These are phyloP conservation scores for Neofusicoccum sp. DNA, from an alignment of 2,329 filamentous ascomycete species.

Conservation along the genomic window DNA sequence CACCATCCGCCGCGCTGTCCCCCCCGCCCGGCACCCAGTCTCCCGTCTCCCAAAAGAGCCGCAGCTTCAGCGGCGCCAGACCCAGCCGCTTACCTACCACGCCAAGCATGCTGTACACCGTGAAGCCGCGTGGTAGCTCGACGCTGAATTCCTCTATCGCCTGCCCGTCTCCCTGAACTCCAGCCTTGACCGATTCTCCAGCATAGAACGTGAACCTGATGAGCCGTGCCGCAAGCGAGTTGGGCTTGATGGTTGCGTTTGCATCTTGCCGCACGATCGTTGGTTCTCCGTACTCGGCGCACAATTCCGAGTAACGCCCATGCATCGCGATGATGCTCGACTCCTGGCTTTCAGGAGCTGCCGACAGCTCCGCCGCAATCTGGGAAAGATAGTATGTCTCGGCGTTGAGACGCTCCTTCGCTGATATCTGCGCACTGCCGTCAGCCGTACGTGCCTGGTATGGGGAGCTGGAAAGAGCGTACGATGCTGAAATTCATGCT, in stretches of 20 bases:
- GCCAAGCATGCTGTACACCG: constrained; percentile 81
- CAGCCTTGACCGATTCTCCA: constrained; percentile 26
- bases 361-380: constrained; percentile 74
- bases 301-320: constrained; percentile 73
- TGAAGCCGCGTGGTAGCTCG: constrained; percentile 73
- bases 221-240: constrained; percentile 79
- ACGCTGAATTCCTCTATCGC: constrained; percentile 31
- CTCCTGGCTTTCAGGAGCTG: constrained; percentile 58
- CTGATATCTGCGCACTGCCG: constrained; percentile 53
- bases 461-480: not conserved
- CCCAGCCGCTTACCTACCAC: constrained; percentile 73
- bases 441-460: not conserved
- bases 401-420: constrained; percentile 78
- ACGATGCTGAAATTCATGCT: constrained; percentile 68
- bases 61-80: constrained; percentile 64
- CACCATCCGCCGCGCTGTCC: constrained; percentile 62
- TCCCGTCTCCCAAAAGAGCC: constrained; percentile 83
- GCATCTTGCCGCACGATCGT: constrained; percentile 54
- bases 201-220: constrained; percentile 65
- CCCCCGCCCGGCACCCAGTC: constrained; percentile 80
- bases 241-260: constrained; percentile 61
- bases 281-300: constrained; percentile 74
- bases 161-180: constrained; percentile 20
- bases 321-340: constrained; percentile 63
- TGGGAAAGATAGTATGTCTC: constrained; percentile 91